A percentile compares a stretch with the other conserved stretches of the same genome.
These are phyloP conservation scores for Iodosphaeria phyllophila DNA, from an alignment of 2,329 filamentous ascomycete genomes.

Conservation along the genomic window DNA sequence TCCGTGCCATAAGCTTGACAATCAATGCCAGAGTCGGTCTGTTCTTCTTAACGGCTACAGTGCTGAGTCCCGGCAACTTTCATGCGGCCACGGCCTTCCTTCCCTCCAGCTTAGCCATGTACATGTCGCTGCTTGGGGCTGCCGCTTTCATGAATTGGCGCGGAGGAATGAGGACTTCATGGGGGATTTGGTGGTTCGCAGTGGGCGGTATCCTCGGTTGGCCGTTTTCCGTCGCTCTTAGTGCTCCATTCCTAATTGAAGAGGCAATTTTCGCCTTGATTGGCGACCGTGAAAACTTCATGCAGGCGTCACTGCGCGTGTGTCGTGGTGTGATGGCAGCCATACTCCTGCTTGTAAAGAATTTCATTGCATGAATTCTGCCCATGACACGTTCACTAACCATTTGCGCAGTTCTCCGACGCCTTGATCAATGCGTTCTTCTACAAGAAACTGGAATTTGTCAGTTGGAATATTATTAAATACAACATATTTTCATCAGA, in stretches of 20 bases:
- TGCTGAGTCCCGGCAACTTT: conserved; percentile 81
- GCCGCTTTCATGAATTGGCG: conserved; percentile 83
- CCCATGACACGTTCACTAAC: conserved; percentile 3
- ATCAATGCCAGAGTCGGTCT: conserved; percentile 71
- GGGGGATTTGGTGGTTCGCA: conserved; percentile 82
- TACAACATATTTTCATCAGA: conserved; percentile 84
- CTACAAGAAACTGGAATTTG: conserved; percentile 59
- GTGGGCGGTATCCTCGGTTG: conserved; percentile 74
- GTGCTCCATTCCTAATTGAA: conserved; percentile 63
- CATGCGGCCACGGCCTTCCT: conserved; percentile 75
- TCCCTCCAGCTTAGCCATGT: conserved; percentile 95
- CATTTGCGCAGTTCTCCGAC: conserved; percentile 44
- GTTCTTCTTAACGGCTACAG: conserved; percentile 60
- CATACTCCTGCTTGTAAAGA: conserved; percentile 47
- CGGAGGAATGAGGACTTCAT: conserved; percentile 58
- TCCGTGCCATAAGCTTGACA: conserved; percentile 54
- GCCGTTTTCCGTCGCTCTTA: conserved; percentile 79
- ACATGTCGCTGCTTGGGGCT: conserved; percentile 69
- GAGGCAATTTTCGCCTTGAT: conserved; percentile 43
- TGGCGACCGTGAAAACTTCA: conserved; percentile 37
- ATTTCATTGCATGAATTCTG: neutral
- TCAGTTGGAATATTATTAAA: conserved; percentile 81
- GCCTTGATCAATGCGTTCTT: conserved; percentile 63
- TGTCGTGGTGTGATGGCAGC: conserved; percentile 49
- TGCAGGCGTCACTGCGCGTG: conserved; percentile 40